Base-by-base conservation (phyloP, 1,284 basidiomycete genomes). In the Polyporus tsugae region DNA sequence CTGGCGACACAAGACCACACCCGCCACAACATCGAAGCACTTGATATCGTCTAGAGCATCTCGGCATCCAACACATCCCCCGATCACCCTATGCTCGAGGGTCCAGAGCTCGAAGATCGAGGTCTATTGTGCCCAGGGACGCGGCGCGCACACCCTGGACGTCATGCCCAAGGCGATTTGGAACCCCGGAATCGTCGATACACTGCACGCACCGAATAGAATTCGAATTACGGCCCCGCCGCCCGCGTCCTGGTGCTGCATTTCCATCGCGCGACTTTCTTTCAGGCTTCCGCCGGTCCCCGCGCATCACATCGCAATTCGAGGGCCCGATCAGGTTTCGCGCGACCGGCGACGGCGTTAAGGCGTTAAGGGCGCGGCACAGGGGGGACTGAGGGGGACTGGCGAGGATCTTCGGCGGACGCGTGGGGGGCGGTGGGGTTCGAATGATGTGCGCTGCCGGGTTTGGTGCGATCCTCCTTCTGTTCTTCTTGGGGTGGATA, bases 381-480 rank as follows among this genome's bases (percentile, higher is more conserved):
- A 22, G 60, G n/a, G 6, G 17, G 22, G 41, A 19, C 39, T 25
- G n/a, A n/a, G 13, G 29, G 29, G 2, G 53, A 7, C 53, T 60
- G 22, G 19, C 57, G 22, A 36, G 46, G 64, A 66, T 66, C 65
- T 66, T 66, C 65, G 65, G 42, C 35, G 49, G 42, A 33, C 41
- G 39, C 60, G 42, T 35, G 33, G 60, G 60, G 60, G 29, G 60
- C 36, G 60, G 39, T 38, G 38, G 38, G 22, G 53, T 49, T 29
- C 49, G 49, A 25, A 41, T 60, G 59, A 64, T 64, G 66, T 64
- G 66, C 66, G 63, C 59, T 60, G 49, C 63, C 66, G 57, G 5
- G 38, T 64, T 68, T 68, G 62, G 66, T 60, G 49, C 52, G 42
- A 2, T 25, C 49, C 39, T 33, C 52, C 6, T 13, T 33, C 61